Conservation (phyloP, 2,329 filamentous ascomycete genomes). For the Nectriaceae sp. region DNA sequence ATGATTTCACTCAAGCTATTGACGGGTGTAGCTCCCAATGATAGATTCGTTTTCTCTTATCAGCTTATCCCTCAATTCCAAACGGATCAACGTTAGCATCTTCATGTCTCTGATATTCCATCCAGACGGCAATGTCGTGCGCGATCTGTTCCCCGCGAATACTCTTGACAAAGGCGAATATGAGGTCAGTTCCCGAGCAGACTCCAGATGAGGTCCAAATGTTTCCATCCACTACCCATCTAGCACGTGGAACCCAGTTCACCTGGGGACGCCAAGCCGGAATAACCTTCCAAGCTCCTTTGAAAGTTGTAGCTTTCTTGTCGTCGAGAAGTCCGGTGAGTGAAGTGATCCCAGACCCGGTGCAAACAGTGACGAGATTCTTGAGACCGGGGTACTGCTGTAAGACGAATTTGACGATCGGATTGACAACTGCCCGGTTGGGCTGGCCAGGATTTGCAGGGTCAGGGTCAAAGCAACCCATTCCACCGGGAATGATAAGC, state of each 20-base stretch:
- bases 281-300: conserved; percentile 46
- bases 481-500: conserved; percentile 57
- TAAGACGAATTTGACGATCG: conserved; percentile 42
- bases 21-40: no score
- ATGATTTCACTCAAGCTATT: no score
- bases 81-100: conserved; percentile 54
- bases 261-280: conserved; percentile 42
- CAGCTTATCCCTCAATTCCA: no score
- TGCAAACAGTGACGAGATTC: conserved; percentile 59
- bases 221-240: conserved; percentile 61
- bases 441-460: conserved; percentile 16
- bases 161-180: conserved; percentile 56
- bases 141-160: conserved; percentile 54
- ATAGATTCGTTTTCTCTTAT: no score
- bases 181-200: conserved; percentile 63
- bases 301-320: conserved; percentile 59
- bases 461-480: conserved; percentile 35
- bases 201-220: conserved; percentile 61
- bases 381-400: conserved; percentile 40
- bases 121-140: conserved; percentile 44
- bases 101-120: conserved; percentile 56
- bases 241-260: conserved; percentile 53
- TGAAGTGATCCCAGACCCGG: conserved; percentile 53
- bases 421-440: conserved; percentile 28
- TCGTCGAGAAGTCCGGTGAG: conserved; percentile 55